Conservation (phyloP, 306 rosid genomes). For the Luffa acutangula region DNA sequence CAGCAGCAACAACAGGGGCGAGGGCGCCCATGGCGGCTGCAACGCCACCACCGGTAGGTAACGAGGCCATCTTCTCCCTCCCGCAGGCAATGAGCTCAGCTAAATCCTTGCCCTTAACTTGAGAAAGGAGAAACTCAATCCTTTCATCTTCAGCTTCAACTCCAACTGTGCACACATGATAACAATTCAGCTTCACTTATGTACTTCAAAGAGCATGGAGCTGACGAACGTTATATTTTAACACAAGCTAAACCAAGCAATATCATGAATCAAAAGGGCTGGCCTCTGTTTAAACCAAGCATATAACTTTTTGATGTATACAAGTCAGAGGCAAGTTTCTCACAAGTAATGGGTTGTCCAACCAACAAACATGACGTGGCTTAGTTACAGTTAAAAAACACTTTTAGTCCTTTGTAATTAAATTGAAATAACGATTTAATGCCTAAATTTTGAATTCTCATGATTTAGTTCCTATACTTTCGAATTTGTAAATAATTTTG, state of each 20-base stretch:
- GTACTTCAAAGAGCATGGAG: neutral
- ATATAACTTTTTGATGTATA: neutral
- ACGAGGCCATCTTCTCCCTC: slow-evolving; percentile 54
- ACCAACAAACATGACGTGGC: neutral
- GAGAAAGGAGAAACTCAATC: slow-evolving; percentile 39
- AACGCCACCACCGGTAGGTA: slow-evolving; percentile 28
- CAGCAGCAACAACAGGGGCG: slow-evolving; percentile 23
- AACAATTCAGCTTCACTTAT: neutral
- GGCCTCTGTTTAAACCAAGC: neutral
- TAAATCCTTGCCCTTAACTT: slow-evolving; percentile 49
- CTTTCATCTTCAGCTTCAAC: slow-evolving; percentile 46
- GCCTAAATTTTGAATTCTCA: too few relatives aligned
- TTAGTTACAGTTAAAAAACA: neutral
- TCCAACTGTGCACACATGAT: slow-evolving; percentile 34
- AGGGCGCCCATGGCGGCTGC: neutral
- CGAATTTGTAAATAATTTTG: too few relatives aligned
- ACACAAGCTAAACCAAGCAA: neutral
- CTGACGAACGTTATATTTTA: neutral
- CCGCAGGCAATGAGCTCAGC: slow-evolving; percentile 59
- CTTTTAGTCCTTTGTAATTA: too few relatives aligned
- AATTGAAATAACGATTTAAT: too few relatives aligned
- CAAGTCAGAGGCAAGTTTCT: neutral
- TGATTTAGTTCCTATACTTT: too few relatives aligned
- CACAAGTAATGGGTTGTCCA: neutral
- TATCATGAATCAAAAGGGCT: neutral